These are phyloP conservation scores for Craspedostauros australis DNA, from an alignment of 108 stramenopile genomes.

Conservation along the genomic window DNA sequence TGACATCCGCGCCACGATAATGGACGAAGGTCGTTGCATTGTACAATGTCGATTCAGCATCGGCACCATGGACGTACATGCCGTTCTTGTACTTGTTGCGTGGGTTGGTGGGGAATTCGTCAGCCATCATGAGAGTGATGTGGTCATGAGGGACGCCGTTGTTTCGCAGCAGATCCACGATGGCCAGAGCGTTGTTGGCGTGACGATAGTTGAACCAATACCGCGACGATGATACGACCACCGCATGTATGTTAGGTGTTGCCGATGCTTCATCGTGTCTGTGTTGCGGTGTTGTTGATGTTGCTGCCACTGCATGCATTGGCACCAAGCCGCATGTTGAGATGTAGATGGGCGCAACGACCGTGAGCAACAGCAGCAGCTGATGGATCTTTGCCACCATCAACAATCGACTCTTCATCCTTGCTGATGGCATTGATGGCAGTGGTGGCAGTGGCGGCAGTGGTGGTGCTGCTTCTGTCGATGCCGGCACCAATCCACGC, in stretches of 20 bases:
- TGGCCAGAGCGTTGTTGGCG: slow-evolving; percentile 73
- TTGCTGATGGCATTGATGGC: no score
- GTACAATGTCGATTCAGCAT: slow-evolving; percentile 30
- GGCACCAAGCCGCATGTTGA: no score
- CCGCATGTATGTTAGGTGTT: slow-evolving; percentile 39
- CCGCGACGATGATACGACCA: slow-evolving; percentile 79
- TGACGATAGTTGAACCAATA: slow-evolving; percentile 96
- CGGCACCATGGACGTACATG: slow-evolving; percentile 43
- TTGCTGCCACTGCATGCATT: no score
- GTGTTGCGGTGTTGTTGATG: no score
- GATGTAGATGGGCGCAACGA: no score
- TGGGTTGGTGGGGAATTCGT: slow-evolving; percentile 75
- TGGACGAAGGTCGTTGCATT: slow-evolving; percentile 74
- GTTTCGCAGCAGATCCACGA: slow-evolving; percentile 53
- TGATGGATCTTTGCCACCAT: no score
- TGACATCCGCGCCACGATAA: slow-evolving; percentile 92
- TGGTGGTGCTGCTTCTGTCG: no score
- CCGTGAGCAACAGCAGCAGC: no score
- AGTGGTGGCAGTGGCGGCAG: no score
- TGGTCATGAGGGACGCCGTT: slow-evolving; percentile 76
- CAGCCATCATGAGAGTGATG: slow-evolving; percentile 86
- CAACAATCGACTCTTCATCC: no score
- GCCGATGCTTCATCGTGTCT: background rate
- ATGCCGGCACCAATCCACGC: no score
- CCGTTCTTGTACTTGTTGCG: slow-evolving; percentile 63